These are phyloP conservation scores for Coemansia sp. DNA, from an alignment of 192 early-diverging fungal species.

Conservation along the genomic window DNA sequence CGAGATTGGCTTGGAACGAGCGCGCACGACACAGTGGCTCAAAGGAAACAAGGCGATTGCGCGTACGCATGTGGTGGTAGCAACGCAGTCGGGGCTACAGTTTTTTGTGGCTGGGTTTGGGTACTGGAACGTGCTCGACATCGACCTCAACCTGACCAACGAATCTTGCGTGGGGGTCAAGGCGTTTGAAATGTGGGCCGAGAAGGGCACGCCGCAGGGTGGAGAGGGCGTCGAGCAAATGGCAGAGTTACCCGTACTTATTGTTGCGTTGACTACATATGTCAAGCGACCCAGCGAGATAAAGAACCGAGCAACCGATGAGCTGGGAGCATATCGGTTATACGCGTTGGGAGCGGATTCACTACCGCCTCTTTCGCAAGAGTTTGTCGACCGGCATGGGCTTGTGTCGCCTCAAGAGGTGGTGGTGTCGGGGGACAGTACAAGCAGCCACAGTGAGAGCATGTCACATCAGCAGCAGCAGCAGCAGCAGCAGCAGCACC, in stretches of 20 bases:
- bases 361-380: conserved; percentile 24
- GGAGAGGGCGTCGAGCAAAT: background rate
- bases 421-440: background rate
- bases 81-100: conserved; percentile 39
- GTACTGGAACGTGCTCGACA: conserved; percentile 51
- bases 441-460: background rate
- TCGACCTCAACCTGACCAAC: conserved; percentile 29
- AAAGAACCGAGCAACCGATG: conserved; percentile 10
- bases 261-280: conserved; percentile 47
- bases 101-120: conserved; percentile 51
- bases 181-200: conserved; percentile 38
- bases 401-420: background rate
- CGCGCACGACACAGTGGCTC: conserved; percentile 26
- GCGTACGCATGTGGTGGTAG: conserved; percentile 46
- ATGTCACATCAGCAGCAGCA: background rate
- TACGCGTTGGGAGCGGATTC: conserved; percentile 44
- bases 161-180: conserved; percentile 51
- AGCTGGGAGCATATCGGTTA: conserved; percentile 28
- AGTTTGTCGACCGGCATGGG: conserved; percentile 35
- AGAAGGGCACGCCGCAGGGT: background rate
- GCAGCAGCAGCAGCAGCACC: too few relatives aligned
- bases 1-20: conserved; percentile 30
- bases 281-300: conserved; percentile 28
- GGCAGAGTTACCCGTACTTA: conserved; percentile 18
- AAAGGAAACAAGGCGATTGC: conserved; percentile 9